Evolutionary conservation across 1,139 yeast species (phyloP), one percentile per base, ranked within the genome.

Genomic region (Torulaspora globosa): DNA sequence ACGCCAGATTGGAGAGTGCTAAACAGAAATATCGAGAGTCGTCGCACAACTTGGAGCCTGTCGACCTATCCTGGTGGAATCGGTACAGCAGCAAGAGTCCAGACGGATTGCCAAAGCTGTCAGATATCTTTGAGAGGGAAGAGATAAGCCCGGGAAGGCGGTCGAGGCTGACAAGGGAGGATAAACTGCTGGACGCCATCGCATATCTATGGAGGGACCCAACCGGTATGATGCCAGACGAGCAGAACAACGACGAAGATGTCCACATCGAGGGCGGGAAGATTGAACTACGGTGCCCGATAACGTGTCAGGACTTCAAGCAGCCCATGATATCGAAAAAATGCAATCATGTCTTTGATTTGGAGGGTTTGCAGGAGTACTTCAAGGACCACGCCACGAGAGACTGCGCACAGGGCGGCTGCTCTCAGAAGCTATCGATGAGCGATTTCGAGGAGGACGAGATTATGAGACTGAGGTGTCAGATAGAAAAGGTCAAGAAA

Each of bases 271-370:
- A 78, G 2, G 94, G 92, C 43, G 92, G 92, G 31, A 76, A 70
- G 43, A 70, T 84, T 15, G 78, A 81, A 36, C 62, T 84, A 45
- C 73, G 71, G 33, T 87, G 88, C 60, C 90, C 92, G 0, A 70
- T 84, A 10, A 78, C 88, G 0, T 63, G 76, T 51, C 69, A 73
- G 47, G 63, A 68, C 33, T 82, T 76, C 60, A 68, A 60, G 24
- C 65, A 66, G 2, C 92, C 94, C 1, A 70, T 77, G 55, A 72
- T 69, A 21, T 78, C 84, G 4, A 65, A 58, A 28, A 63, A 58
- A 33, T 84, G 94, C 63, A 69, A 70, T 1, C 94, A 84, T 63
- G 77, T 78, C 0, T 83, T 73, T 58, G 90, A 84, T 52, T 66
- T 68, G 41, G 66, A 58, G 5, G 72, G 78, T 26, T 68, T 83